Evolutionary conservation across 345 rosid genomes (phyloP).

Genomic region (Bruguiera parviflora): DNA sequence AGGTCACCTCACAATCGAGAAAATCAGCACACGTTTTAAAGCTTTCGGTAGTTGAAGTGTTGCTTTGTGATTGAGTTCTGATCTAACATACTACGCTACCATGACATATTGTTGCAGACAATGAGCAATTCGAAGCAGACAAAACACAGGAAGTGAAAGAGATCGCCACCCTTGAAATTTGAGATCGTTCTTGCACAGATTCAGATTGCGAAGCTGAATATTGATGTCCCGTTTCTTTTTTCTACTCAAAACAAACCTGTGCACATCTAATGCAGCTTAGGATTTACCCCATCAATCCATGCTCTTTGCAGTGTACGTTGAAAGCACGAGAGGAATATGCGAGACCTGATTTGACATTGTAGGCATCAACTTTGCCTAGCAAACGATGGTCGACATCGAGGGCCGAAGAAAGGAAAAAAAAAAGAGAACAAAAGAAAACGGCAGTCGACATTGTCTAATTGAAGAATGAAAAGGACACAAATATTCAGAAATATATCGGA

Average conservation of each 20-base stretch:
- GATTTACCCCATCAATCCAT: neutral
- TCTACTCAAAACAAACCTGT: neutral
- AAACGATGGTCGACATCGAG: too few species aligned
- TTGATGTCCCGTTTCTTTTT: neutral
- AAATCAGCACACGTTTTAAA: neutral
- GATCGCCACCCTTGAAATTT: slow-evolving; percentile 29
- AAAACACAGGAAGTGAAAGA: slow-evolving; percentile 29
- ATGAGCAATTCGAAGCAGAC: slow-evolving; percentile 40
- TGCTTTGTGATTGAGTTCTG: neutral
- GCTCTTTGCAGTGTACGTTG: too few species aligned
- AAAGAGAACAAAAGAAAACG: too few species aligned
- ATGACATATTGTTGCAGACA: slow-evolving; percentile 18
- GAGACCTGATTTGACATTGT: too few species aligned
- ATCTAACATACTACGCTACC: neutral
- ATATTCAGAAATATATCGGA: too few species aligned
- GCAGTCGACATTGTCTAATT: too few species aligned
- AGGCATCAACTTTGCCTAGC: too few species aligned
- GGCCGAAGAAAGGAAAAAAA: too few species aligned
- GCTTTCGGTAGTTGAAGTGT: too few species aligned
- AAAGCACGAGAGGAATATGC: too few species aligned
- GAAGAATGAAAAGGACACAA: too few species aligned
- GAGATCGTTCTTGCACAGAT: slow-evolving; percentile 20
- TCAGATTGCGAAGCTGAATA: slow-evolving; percentile 10
- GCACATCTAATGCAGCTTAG: neutral
- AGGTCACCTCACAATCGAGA: slow-evolving; percentile 11